Evolutionary conservation across 306 rosid species (phyloP), one percentile per base, ranked within the genome.

Genomic region (Rosa chinensis): DNA sequence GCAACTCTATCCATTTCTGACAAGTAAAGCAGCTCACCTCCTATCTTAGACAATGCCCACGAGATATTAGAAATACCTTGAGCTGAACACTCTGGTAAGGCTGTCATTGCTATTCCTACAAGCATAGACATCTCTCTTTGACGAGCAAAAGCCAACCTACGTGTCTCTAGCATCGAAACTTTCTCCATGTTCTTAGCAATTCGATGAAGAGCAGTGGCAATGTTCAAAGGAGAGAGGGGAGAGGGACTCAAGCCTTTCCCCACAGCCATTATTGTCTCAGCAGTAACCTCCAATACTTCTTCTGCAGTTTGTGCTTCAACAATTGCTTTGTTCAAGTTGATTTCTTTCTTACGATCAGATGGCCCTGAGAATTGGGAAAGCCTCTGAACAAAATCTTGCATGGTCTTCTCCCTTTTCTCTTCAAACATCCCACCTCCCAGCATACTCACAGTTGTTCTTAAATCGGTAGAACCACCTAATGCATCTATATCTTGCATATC

Each of bases 1-100:
- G 91, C 97, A 81, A 95, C 88, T 79, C 99, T 86, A 78, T 95
- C 99, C 98, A 95, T 92, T 82, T 95, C 98, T 18, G 99, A 95
- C 83, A 86, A 63, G 85, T 90, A 95, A 83, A 92, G 91, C 73
- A 92, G 87, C 74, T 95, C 90, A 13, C 98, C 97, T 12, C 99
- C 99, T 70, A 92, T 91, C 87, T 92, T 95, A 77, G 99, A 91
- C 88, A 92, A 78, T 10, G 96, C 98, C 99, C 99, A 90, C 0
- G 98, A 81, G 66, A 95, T 89, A 76, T 95, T 92, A 28, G 99
- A 92, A 84, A 92, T 80, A 39, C 96, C 98, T 85, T 92, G 99
- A 21, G 97, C 92, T 0, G 98, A 95, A 85, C 97, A 92, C 40
- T 92, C 92, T 0, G 96, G 99, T 71, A 95, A 84, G 52, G 90